These are phyloP conservation scores for Cyberlindnera japonica DNA, from an alignment of 805 yeast species.

Conservation along the genomic window DNA sequence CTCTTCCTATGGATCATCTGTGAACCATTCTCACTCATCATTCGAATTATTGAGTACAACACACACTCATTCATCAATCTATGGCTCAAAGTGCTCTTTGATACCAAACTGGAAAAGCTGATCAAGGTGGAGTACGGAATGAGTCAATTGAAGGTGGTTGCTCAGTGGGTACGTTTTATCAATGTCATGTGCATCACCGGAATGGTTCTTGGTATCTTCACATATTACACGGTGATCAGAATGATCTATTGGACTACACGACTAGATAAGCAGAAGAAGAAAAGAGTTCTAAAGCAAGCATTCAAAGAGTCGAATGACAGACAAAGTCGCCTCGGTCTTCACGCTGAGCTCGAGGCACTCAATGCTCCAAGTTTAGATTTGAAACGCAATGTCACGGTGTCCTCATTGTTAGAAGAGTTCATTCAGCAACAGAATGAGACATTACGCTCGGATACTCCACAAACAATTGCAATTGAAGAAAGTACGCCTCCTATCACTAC, in stretches of 20 bases:
- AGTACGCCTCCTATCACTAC: slow-evolving; percentile 4
- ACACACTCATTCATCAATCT: slow-evolving; percentile 17
- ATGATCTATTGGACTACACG: slow-evolving; percentile 23
- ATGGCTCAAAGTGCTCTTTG: slow-evolving; percentile 18
- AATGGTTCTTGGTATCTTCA: slow-evolving; percentile 20
- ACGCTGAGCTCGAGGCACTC: slow-evolving; percentile 10
- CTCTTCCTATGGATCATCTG: slow-evolving; percentile 10
- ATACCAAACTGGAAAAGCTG: slow-evolving; percentile 16
- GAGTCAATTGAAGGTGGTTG: slow-evolving; percentile 17
- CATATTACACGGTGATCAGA: slow-evolving; percentile 21
- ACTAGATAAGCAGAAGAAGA: slow-evolving; percentile 12
- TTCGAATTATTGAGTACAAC: slow-evolving; percentile 23
- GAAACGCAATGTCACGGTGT: background rate
- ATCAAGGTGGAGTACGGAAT: slow-evolving; percentile 17
- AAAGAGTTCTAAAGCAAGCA: slow-evolving; percentile 3
- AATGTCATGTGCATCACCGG: slow-evolving; percentile 23
- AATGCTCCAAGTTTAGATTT: background rate
- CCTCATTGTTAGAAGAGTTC: slow-evolving; percentile 9
- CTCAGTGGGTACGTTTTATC: slow-evolving; percentile 23
- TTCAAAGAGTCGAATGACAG: slow-evolving; percentile 5
- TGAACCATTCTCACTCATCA: slow-evolving; percentile 20
- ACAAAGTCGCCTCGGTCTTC: slow-evolving; percentile 1
- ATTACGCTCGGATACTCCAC: slow-evolving; percentile 2
- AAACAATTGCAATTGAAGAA: slow-evolving; percentile 5
- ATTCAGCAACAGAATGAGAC: slow-evolving; percentile 6